Conservation (phyloP, 805 yeast genomes). For the Metschnikowia amazonensis region DNA sequence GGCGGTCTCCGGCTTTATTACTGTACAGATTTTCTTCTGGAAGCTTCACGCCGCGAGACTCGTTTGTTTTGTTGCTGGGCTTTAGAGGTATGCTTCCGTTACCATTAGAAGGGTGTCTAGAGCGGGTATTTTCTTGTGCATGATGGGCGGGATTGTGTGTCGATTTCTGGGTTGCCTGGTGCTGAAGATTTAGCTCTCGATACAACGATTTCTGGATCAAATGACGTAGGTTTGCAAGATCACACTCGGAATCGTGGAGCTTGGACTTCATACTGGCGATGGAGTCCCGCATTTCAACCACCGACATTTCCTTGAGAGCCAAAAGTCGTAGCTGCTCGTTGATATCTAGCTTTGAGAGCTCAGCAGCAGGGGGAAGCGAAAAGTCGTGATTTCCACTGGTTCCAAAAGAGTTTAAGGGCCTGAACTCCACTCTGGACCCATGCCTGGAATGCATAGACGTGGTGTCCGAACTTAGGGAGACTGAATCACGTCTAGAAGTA, state of each 20-base stretch:
- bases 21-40: background rate
- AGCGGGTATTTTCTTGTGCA: background rate
- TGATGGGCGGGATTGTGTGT: background rate
- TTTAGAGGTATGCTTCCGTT: background rate
- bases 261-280: constrained; percentile 41
- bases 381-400: constrained; percentile 17
- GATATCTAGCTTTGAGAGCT: constrained; percentile 29
- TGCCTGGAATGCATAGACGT: background rate
- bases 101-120: background rate
- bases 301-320: constrained; percentile 66
- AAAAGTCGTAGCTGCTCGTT: constrained; percentile 55
- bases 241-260: constrained; percentile 43
- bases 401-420: background rate
- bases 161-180: background rate
- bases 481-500: background rate
- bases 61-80: background rate
- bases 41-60: background rate
- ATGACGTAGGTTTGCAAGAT: constrained; percentile 48
- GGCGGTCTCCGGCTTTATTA: constrained; percentile 1
- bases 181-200: constrained; percentile 29
- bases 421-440: background rate
- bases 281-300: constrained; percentile 59
- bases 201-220: constrained; percentile 46
- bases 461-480: background rate
- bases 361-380: constrained; percentile 31